Evolutionary conservation across 768 basidiomycete genomes (phyloP), one percentile per base, ranked within the genome.

Genomic region (Favolaschia claudopus): DNA sequence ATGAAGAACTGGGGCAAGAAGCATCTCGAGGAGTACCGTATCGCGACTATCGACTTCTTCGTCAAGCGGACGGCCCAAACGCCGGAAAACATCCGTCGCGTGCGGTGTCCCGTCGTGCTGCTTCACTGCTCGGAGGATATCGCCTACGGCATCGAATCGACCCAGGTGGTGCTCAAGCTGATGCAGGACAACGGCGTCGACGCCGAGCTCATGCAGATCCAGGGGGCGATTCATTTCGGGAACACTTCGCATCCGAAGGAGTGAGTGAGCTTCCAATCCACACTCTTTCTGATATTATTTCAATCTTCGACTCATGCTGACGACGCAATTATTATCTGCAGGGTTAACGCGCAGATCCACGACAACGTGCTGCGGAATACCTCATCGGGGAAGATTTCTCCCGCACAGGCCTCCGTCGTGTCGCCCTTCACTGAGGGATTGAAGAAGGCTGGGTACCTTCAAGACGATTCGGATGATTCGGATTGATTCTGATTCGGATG

Each of bases 41-140:
- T 56, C 65, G 57, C 60, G 7, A 62, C 64, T 5, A 43, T 62
- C 28, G 53, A 62, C 43, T 72, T 68, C 47, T 28, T 67, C 31
- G 28, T 37, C 7, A 53, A 55, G n/a, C 68, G 61, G 5, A 48
- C 32, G 42, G 60, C 59, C 31, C 37, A 56, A 20, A 45, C 68
- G 8, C 22, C 62, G 8, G 55, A 45, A 3, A 58, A 56, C 10
- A 39, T 69, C n/a, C 40, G 67, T 37, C 9, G 29, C 55, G 9
- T 29, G 53, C 9, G 50, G 29, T 72, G 72, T 20, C 70, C 73
- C 0, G 66, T 75, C 12, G 45, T 54, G n/a, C 58, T 77, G 32
- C 68, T 77, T 12, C 70, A 74, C 37, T 72, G 71, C 55, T 42
- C 50, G 13, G 68, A 70, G 8, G 72, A 74, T 54, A 56, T 76